A percentile compares a stretch with the other conserved stretches of the same genome.
phyloP scores from a whole-genome alignment of 2,329 filamentous ascomycete genomes.

The Fusarium musae region DNA sequence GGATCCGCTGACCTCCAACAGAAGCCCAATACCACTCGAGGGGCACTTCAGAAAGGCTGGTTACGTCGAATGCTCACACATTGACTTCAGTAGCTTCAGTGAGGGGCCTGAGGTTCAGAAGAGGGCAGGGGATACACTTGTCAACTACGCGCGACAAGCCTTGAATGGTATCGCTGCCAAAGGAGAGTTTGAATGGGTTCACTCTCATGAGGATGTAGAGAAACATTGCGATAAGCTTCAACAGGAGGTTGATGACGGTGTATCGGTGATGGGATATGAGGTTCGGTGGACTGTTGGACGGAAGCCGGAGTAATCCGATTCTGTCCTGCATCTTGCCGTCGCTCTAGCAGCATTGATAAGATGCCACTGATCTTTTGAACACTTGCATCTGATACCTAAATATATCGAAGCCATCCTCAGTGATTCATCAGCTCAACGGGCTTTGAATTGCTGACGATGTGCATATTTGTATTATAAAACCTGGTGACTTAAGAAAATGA shows the following conservation, averaged over 20 bases:
- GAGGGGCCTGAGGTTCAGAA: neutral
- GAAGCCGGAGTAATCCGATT: neutral
- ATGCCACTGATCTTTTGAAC: rapidly evolving
- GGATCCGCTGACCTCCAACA: neutral
- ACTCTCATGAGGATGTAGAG: neutral
- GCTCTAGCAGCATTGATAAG: neutral
- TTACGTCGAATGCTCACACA: neutral
- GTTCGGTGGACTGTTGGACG: constrained; percentile 11
- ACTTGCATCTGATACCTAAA: neutral
- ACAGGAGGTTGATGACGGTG: neutral
- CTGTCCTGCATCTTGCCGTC: neutral
- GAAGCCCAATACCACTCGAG: neutral
- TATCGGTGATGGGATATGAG: neutral
- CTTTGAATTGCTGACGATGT: neutral
- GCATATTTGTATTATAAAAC: no score
- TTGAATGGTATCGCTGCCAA: neutral
- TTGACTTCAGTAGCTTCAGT: constrained; percentile 10
- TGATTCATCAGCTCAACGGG: neutral
- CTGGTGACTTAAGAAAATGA: neutral
- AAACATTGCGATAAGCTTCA: neutral
- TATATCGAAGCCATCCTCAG: neutral
- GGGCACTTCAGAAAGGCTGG: neutral
- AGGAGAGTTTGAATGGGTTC: constrained; percentile 1
- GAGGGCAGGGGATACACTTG: neutral
- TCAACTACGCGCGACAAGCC: constrained; percentile 1